Base-by-base conservation (phyloP, 2,329 filamentous ascomycete genomes). In the Ascochyta koolunga region DNA sequence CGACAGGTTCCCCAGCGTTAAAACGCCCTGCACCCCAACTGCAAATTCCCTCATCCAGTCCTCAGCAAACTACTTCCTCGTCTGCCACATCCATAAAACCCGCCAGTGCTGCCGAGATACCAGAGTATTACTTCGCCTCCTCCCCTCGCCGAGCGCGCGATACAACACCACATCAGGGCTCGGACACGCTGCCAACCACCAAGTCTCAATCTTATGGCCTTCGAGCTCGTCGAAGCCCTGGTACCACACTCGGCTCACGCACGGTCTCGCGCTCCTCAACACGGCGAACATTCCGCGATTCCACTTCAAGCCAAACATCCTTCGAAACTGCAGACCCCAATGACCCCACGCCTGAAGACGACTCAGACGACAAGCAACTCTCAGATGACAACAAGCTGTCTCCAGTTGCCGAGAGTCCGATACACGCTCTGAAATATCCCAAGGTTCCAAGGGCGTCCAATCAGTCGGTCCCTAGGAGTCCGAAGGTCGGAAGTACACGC, bases 361-460 rank as follows among this genome's bases (percentile, higher is more conserved):
- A 75, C 15, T 74, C 76, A 10, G 73, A 74, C 40, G 67, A 73
- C 24, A 72, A 67, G 57, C 66, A 66, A 44, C 56, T 70, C 6
- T 60, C 61, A 2, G 61, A 68, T 35, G 60, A 66, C 37, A 67
- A 57, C 40, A 65, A 62, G 24, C 69, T 80, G 5, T 77, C 76
- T 9, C 76, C 78, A 4, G 76, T 79, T 1, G 72, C 70, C 4
- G 76, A 78, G 52, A 76, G 74, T 1, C 78, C 78, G 6, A 78
- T 79, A n/a, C 73, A 74, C 18, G 68, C 68, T 0, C 67, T 81
- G 11, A 67, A 73, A 29, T 82, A 82, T 57, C 79, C 79, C 6
- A 80, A 81, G 59, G 69, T 82, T 2, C 79, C 79, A 2, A 68
- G 79, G 13, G 73, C 77, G 16, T 76, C 75, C 6, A 80, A 79